A percentile compares a stretch with the other conserved stretches of the same genome.
Conservation (phyloP, 441 rosid species). For the Sinapis alba region DNA sequence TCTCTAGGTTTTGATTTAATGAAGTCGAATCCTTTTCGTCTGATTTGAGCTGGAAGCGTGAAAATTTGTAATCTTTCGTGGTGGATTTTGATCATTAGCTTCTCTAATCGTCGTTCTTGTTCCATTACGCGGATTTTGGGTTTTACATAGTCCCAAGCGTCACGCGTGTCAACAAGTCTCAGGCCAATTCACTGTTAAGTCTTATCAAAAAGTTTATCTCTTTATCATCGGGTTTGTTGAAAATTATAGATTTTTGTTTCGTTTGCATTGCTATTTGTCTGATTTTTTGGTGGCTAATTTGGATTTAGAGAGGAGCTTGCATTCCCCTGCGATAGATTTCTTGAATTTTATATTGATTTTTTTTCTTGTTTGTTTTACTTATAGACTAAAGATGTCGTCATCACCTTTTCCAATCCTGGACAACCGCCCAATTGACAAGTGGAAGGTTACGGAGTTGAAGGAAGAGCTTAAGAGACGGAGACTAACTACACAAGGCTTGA, state of each 20-base stretch:
- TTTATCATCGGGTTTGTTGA: neutral
- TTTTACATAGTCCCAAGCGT: slow-evolving; percentile 26
- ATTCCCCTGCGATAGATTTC: neutral
- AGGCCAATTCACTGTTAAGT: slow-evolving; percentile 43
- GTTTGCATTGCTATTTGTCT: neutral
- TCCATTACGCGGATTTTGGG: slow-evolving; percentile 56
- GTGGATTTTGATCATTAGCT: slow-evolving; percentile 24
- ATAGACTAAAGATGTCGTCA: slow-evolving; percentile 64
- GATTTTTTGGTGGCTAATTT: slow-evolving; percentile 5
- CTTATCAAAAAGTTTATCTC: neutral
- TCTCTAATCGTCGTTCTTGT: slow-evolving; percentile 46
- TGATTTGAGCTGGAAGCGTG: neutral
- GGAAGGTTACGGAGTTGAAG: slow-evolving; percentile 92
- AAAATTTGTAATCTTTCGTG: neutral
- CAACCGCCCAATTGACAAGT: slow-evolving; percentile 81
- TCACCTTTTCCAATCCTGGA: slow-evolving; percentile 68
- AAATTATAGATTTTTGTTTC: slow-evolving; percentile 2
- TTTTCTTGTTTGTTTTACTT: too few relatives aligned
- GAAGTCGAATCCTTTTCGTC: neutral
- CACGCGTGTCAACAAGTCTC: slow-evolving; percentile 9
- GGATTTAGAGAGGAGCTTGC: neutral
- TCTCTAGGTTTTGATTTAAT: neutral
- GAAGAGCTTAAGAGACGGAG: slow-evolving; percentile 90
- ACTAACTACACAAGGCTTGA: slow-evolving; percentile 73
- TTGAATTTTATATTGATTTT: neutral